Evolutionary conservation across 148 eudicot genomes (phyloP).

Genomic region (Spergularia bocconei): DNA sequence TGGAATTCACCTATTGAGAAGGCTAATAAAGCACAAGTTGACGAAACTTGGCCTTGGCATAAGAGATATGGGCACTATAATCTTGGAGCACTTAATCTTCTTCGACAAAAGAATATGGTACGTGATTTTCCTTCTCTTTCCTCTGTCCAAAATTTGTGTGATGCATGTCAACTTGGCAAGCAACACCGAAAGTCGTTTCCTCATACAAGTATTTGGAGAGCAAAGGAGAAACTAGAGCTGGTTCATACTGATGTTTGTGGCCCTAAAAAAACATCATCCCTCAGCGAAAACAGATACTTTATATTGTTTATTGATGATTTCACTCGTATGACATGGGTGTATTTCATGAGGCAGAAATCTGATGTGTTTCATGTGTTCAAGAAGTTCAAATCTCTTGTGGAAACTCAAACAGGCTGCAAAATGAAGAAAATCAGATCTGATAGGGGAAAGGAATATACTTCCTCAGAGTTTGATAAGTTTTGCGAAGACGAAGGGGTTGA

Average conservation of each 20-base stretch:
- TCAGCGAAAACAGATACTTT: neutral
- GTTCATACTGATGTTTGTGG: constrained; percentile 1
- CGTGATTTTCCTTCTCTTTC: neutral
- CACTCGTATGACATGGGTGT: constrained; percentile 22
- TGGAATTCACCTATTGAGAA: neutral
- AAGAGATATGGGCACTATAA: neutral
- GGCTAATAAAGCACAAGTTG: neutral
- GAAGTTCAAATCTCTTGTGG: constrained; percentile 10
- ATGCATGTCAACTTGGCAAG: neutral
- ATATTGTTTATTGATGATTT: constrained; percentile 24
- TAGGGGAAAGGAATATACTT: constrained; percentile 20
- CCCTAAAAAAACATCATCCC: neutral
- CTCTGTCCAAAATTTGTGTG: neutral
- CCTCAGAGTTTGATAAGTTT: neutral
- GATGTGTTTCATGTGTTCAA: constrained; percentile 1
- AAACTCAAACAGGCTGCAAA: constrained; percentile 8
- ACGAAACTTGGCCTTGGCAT: constrained; percentile 3
- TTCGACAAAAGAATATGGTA: neutral
- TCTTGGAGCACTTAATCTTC: neutral
- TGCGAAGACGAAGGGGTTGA: constrained; percentile 22
- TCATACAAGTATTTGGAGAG: neutral
- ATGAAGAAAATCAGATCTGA: constrained; percentile 6
- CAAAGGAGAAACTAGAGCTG: neutral
- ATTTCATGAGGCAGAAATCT: constrained; percentile 13
- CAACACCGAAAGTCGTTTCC: neutral